phyloP scores from a whole-genome alignment of 75 land plant species.

The Adiantum capillusveneris region DNA sequence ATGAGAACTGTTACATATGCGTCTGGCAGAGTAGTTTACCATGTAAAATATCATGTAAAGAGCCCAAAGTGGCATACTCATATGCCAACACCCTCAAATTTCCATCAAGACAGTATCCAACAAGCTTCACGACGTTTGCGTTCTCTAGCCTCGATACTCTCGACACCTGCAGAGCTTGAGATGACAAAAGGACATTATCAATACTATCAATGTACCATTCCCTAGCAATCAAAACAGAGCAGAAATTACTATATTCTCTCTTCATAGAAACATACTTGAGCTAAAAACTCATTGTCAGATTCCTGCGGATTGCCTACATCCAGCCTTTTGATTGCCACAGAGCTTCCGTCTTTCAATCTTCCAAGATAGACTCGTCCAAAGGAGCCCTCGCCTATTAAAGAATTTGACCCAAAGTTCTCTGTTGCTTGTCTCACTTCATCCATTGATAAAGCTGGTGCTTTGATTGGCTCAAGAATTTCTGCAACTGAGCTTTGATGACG shows the following conservation, averaged over 20 bases:
- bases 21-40: too few species aligned
- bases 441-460: slow-evolving; percentile 47
- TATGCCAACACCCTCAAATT: slow-evolving; percentile 22
- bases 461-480: slow-evolving; percentile 18
- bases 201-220: not conserved
- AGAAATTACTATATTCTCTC: not conserved
- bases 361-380: slow-evolving; percentile 83
- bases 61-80: slow-evolving; percentile 36
- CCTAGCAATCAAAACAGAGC: not conserved
- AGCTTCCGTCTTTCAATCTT: slow-evolving; percentile 46
- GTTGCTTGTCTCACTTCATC: slow-evolving; percentile 72
- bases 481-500: slow-evolving; percentile 7
- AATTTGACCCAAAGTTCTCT: slow-evolving; percentile 59
- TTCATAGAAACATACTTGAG: slow-evolving; percentile 47
- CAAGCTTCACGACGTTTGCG: slow-evolving; percentile 20
- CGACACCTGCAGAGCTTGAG: too few species aligned
- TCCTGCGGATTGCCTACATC: not conserved
- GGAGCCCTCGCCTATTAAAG: slow-evolving; percentile 86
- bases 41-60: slow-evolving; percentile 34
- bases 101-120: slow-evolving; percentile 37
- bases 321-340: slow-evolving; percentile 75
- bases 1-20: not conserved
- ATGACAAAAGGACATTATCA: too few species aligned
- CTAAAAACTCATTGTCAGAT: slow-evolving; percentile 57
- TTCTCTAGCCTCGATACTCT: not conserved